Percentiles rank a stretch among this genome's conserved stretches.
Evolutionary conservation across 129 eudicot species (phyloP).

Genomic region (Pittosporum tobira): DNA sequence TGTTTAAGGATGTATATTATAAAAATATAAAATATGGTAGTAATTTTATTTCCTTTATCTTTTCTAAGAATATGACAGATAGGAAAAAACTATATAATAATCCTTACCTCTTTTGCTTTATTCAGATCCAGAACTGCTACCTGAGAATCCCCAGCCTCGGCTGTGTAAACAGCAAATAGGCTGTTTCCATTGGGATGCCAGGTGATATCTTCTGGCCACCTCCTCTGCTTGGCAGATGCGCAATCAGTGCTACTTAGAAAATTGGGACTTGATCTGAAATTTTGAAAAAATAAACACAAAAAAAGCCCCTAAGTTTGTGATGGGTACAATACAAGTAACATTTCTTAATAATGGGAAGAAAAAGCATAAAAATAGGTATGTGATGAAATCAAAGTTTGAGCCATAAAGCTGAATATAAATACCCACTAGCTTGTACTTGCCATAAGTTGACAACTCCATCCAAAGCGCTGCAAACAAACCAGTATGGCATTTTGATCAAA

Average conservation of each 20-base stretch:
- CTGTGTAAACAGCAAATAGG: slow-evolving; percentile 60
- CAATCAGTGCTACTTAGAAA: slow-evolving; percentile 64
- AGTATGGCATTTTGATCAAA: slow-evolving; percentile 9
- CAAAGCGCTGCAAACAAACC: slow-evolving; percentile 61
- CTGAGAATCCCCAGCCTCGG: slow-evolving; percentile 89
- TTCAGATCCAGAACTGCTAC: slow-evolving; percentile 57
- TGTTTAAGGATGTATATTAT: slow-evolving; percentile 23
- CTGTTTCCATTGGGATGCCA: slow-evolving; percentile 90
- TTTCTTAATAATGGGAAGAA: neutral
- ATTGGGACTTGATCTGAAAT: slow-evolving; percentile 59
- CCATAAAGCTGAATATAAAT: slow-evolving; percentile 17
- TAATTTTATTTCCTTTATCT: neutral
- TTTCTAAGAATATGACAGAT: neutral
- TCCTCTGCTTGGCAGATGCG: slow-evolving; percentile 54
- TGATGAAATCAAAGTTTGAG: slow-evolving; percentile 6
- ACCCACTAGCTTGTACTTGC: slow-evolving; percentile 89
- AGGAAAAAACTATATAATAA: neutral
- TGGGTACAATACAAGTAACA: neutral
- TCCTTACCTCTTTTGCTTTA: slow-evolving; percentile 53
- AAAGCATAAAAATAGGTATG: neutral
- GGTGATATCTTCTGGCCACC: slow-evolving; percentile 99
- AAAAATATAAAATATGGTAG: no score
- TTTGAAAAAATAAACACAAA: slow-evolving; percentile 4
- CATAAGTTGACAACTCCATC: slow-evolving; percentile 92
- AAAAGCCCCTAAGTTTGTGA: slow-evolving; percentile 1